Base-by-base conservation (phyloP, 179 eudicot species). In the Silene coronaria region DNA sequence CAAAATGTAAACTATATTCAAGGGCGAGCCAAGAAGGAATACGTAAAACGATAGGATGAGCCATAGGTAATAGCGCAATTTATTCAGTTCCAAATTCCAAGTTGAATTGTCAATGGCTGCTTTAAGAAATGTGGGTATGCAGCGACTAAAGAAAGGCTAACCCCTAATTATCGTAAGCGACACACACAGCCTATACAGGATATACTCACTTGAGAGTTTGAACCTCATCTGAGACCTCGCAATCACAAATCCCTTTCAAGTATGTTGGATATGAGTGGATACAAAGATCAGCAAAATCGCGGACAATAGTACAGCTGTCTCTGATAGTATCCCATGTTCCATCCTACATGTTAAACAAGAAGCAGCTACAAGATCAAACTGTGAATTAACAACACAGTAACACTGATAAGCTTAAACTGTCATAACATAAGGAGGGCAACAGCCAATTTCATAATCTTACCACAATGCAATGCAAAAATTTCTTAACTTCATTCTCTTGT, bases 211-310 rank as follows among this genome's bases (percentile, higher is more conserved):
- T 93, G 10, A 93, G 88, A 76, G 96, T 88, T 66, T 86, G 91
- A 64, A 83, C 73, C 67, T 82, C 90, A 80, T 84, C 69, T 0
- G 92, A 81, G 78, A 62, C 38, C 0, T 87, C 83, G 42, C 85
- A 81, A 76, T 91, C 92, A 2, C 89, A 88, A 57, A 90, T 78
- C 85, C 90, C 94, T 80, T 84, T 88, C 81, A 91, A 83, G 84
- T 86, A 90, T 76, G 85, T 77, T 4, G 92, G 96, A 42, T 94
- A 94, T 6, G 96, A 91, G 74, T 90, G 92, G 70, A 87, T 78
- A 81, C 98, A 94, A 60, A 94, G 53, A 80, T 91, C 98, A 2
- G 88, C 90, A 80, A 94, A 94, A 87, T 94, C 98, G 19, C 88
- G 87, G 74, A 91, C 98, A 24, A 81, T 90, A 1, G 91, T 94